These are phyloP conservation scores for Globisporangium sylvaticum DNA, from an alignment of 352 stramenopile species.

Conservation along the genomic window DNA sequence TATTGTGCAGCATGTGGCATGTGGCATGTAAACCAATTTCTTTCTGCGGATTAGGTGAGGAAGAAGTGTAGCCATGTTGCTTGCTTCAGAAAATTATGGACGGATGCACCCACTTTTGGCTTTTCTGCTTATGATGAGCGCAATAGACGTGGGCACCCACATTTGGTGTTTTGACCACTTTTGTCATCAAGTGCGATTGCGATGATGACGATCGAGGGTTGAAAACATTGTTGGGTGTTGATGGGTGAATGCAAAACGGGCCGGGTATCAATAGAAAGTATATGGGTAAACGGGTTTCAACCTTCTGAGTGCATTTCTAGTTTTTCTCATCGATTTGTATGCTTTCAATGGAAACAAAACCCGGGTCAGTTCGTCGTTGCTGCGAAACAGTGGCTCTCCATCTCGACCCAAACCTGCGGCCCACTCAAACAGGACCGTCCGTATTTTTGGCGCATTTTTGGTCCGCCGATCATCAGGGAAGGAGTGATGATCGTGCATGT, in stretches of 20 bases:
- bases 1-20: background rate
- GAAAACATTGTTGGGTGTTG: constrained; percentile 1
- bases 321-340: background rate
- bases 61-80: background rate
- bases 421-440: background rate
- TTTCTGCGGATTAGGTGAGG: background rate
- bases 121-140: background rate
- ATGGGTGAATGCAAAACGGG: constrained; percentile 1
- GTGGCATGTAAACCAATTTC: background rate
- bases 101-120: background rate
- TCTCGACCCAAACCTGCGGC: background rate
- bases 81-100: background rate
- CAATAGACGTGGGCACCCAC: background rate
- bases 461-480: background rate
- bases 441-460: constrained; percentile 6
- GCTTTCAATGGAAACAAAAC: background rate
- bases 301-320: background rate
- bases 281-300: background rate
- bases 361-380: background rate
- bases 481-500: constrained; percentile 9
- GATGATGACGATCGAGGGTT: constrained; percentile 1
- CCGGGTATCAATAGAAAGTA: background rate
- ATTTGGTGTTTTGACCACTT: background rate
- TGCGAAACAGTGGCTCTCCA: background rate
- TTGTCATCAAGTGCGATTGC: background rate